A percentile compares a stretch with the other conserved stretches of the same genome.
Evolutionary conservation across 768 basidiomycete genomes (phyloP).

Genomic region (Hericium erinaceus): DNA sequence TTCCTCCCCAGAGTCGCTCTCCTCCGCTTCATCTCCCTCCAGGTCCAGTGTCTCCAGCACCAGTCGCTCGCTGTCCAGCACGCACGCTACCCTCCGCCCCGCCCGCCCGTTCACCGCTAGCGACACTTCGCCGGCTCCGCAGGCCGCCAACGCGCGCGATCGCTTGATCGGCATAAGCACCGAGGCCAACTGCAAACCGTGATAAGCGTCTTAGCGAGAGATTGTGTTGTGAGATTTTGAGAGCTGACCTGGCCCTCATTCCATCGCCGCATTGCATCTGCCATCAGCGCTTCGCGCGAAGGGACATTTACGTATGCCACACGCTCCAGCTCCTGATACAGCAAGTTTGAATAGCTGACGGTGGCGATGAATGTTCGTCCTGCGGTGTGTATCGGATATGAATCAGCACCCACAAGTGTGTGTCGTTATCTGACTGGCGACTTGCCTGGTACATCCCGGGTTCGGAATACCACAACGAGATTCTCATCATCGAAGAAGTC

Average conservation of each 20-base stretch:
- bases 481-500: constrained; percentile 76
- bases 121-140: constrained; percentile 41
- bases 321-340: constrained; percentile 43
- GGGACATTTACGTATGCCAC: constrained; percentile 42
- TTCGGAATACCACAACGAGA: constrained; percentile 56
- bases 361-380: constrained; percentile 54
- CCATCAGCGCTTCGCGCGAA: constrained; percentile 60
- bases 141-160: constrained; percentile 45
- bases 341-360: constrained; percentile 50
- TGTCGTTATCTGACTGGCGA: constrained; percentile 13
- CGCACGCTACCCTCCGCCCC: constrained; percentile 68
- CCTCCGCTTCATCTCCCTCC: constrained; percentile 36
- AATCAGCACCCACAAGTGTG: background rate
- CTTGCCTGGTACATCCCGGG: constrained; percentile 40
- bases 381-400: constrained; percentile 18
- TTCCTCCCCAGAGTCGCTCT: constrained; percentile 12
- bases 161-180: constrained; percentile 44
- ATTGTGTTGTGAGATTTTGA: background rate
- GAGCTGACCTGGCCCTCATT: constrained; percentile 49
- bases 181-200: constrained; percentile 36
- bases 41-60: constrained; percentile 69
- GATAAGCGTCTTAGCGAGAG: background rate
- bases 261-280: constrained; percentile 43
- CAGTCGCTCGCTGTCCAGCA: constrained; percentile 55
- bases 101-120: constrained; percentile 68